phyloP scores from a whole-genome alignment of 176 grass and related monocot genomes.

The Bothriochloa decipiens region DNA sequence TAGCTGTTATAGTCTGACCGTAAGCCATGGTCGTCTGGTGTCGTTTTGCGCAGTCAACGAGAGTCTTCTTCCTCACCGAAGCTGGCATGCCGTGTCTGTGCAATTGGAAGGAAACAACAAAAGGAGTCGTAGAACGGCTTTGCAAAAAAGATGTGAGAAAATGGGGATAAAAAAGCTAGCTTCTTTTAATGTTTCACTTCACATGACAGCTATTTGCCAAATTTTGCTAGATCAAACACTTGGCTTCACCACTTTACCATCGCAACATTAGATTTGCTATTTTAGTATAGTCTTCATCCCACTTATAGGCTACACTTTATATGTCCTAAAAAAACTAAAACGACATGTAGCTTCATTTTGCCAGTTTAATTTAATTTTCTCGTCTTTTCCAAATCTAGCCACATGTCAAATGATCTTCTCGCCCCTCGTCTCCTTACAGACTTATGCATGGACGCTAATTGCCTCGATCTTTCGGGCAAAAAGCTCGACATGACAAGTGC shows the following conservation, averaged over 20 bases:
- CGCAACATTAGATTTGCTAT: not conserved
- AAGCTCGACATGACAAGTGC: no score
- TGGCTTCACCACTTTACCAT: not conserved
- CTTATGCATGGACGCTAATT: no score
- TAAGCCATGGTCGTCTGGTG: not conserved
- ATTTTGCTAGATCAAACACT: not conserved
- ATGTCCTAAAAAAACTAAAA: no score
- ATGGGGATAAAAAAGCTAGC: not conserved
- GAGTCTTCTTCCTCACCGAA: not conserved
- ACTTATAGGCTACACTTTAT: no score
- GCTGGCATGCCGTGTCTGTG: not conserved
- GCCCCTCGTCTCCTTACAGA: no score
- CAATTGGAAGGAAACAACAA: not conserved
- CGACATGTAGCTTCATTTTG: no score
- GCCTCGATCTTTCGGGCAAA: no score
- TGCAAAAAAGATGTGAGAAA: not conserved
- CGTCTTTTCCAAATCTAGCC: no score
- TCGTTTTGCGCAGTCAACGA: constrained; percentile 18
- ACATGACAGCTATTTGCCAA: not conserved
- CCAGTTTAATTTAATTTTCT: no score
- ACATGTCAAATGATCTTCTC: no score
- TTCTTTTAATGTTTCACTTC: not conserved
- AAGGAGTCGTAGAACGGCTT: not conserved
- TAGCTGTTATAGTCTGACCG: not conserved
- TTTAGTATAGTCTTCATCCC: not conserved